Conservation (phyloP, 768 basidiomycete species). For the Epithele typhae region DNA sequence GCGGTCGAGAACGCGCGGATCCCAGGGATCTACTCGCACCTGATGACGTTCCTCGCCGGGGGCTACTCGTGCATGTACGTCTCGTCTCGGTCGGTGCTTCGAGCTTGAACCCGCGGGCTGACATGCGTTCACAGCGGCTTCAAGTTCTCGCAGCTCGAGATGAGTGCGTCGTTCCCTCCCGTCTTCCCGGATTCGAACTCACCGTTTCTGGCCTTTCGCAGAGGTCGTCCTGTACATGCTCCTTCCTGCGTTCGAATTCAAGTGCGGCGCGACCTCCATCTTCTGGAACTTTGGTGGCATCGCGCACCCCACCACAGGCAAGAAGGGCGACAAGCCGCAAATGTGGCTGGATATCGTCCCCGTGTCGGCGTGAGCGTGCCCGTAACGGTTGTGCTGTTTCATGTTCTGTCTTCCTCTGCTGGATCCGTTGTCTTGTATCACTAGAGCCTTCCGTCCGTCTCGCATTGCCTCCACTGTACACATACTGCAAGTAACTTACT, state of each 20-base stretch:
- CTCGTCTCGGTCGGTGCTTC: background rate
- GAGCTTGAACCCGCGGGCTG: background rate
- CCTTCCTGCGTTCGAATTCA: slow-evolving; percentile 8
- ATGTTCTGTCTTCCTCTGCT: too few species aligned
- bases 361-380: too few species aligned
- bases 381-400: too few species aligned
- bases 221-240: slow-evolving; percentile 12
- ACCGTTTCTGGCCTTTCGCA: background rate
- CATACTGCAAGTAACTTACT: too few species aligned
- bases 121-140: slow-evolving; percentile 7
- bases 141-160: slow-evolving; percentile 20
- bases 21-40: slow-evolving; percentile 6
- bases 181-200: background rate
- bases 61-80: slow-evolving; percentile 19
- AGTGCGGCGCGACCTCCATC: slow-evolving; percentile 2
- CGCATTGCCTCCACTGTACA: too few species aligned
- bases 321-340: slow-evolving; percentile 1
- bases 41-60: slow-evolving; percentile 21
- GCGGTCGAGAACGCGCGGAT: slow-evolving; percentile 2
- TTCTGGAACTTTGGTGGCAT: slow-evolving; percentile 9
- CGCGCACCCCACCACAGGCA: slow-evolving; percentile 5
- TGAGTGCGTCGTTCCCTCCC: slow-evolving; percentile 14
- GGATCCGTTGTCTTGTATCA: too few species aligned
- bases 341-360: slow-evolving; percentile 3
- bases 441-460: too few species aligned